These are phyloP conservation scores for Halophytophthora batemanensis DNA, from an alignment of 352 stramenopile species.

Conservation along the genomic window DNA sequence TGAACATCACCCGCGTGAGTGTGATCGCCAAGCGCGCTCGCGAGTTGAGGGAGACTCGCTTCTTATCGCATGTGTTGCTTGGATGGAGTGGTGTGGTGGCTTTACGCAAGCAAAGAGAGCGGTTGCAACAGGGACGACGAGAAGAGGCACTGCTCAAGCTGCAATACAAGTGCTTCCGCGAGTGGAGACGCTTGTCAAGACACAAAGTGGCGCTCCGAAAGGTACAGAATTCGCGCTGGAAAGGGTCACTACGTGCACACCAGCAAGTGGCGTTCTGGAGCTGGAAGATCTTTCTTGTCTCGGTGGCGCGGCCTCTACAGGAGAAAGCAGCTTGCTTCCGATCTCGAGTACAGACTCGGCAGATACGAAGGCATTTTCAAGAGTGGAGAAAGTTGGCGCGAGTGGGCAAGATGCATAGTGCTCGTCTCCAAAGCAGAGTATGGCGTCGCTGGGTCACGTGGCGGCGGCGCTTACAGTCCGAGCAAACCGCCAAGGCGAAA, in stretches of 20 bases:
- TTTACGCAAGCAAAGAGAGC: conserved; percentile 12
- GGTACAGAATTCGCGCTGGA: conserved; percentile 18
- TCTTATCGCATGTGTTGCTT: conserved; percentile 25
- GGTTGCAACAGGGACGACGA: conserved; percentile 9
- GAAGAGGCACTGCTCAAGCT: conserved; percentile 7
- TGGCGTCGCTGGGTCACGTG: conserved; percentile 37
- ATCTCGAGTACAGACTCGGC: conserved; percentile 1
- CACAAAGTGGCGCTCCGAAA: conserved; percentile 20
- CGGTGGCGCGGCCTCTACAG: conserved; percentile 28
- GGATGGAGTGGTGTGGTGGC: conserved; percentile 33
- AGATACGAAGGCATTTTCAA: conserved; percentile 9
- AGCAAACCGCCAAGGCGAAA: conserved; percentile 18
- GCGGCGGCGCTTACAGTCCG: conserved; percentile 14
- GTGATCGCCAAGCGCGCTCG: conserved; percentile 43
- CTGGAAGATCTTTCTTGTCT: conserved; percentile 53
- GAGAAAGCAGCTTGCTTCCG: conserved; percentile 13
- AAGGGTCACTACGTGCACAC: conserved; percentile 12
- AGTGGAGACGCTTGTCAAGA: conserved; percentile 24
- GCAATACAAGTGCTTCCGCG: conserved; percentile 19
- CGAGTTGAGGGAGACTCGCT: conserved; percentile 20
- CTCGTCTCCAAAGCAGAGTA: conserved; percentile 20
- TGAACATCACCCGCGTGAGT: conserved; percentile 48
- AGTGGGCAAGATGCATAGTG: conserved; percentile 16
- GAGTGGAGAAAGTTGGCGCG: conserved; percentile 31
- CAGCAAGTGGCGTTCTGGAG: conserved; percentile 33